Base-by-base conservation (phyloP, 805 yeast genomes). In the Candida ulmi region DNA sequence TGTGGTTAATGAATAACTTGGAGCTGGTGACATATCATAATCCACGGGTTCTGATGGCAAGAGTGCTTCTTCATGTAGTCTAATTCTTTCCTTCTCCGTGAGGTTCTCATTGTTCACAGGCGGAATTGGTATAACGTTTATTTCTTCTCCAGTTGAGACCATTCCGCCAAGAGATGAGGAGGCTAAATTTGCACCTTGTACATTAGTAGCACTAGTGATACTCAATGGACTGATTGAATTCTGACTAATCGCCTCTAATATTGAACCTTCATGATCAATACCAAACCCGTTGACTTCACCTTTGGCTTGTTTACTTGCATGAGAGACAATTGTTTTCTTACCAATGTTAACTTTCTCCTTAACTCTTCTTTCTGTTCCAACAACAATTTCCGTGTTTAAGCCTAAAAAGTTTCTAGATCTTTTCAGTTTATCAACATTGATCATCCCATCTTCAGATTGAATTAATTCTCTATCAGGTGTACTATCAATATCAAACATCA, bases 371-470 rank as follows among this genome's bases (percentile, higher is more conserved):
- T 76, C 82, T 0, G 95, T 88, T 3, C 97, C 97, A 21, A 88
- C 71, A 17, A 86, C 69, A 2, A 88, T 74, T 58, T 85, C 95
- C 2, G 87, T 75, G 37, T 88, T 85, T 54, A 87, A 63, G n/a
- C 87, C 86, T 7, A 88, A 66, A 17, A 88, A 88, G 54, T 88
- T 85, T 49, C 79, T 80, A 65, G 78, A 71, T 41, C 88, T 66
- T 58, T 86, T 87, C 53, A 83, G 68, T 51, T 74, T 74, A 61
- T 88, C 96, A 5, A 91, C 91, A 57, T 88, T 88, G 40, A 86
- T 73, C 60, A 82, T 79, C 11, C 61, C 63, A 35, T 48, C 44
- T 16, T 60, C 62, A 18, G 24, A 38, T 15, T 36, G 45, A 33
- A 37, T 47, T 39, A 33, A 49, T 37, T 47, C 45, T 15, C 44